Base-by-base conservation (phyloP, 2,329 filamentous ascomycete species). In the Colletotrichum scovillei region DNA sequence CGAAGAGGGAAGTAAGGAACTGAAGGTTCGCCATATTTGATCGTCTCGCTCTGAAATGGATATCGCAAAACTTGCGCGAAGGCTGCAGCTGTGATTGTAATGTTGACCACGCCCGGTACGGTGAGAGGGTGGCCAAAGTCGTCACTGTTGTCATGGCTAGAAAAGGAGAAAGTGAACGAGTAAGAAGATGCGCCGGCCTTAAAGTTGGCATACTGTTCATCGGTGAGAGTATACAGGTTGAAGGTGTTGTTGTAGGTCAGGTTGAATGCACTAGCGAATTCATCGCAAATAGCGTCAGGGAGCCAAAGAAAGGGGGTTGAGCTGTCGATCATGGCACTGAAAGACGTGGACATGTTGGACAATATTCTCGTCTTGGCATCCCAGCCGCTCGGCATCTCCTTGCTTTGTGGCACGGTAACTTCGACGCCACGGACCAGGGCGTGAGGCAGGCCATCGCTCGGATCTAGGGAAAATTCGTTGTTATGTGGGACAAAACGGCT, bases 1-100 rank as follows among this genome's bases (percentile, higher is more conserved):
- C 89, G 87, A 64, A 95, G 84, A 4, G 92, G 92, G 72, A 94
- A 94, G 78, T 94, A 94, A 12, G 86, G 88, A 11, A 88, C 79
- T 46, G 83, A 83, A 9, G 84, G 81, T 7, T 86, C 82, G 42
- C 82, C 84, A 69, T 85, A 88, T 59, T 80, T 76, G 74, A 88
- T 86, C 24, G 79, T 77, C 49, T 81, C 80, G 63, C 84, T 81
- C 77, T 79, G 84, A 74, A 86, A 90, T 2, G 86, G 88, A 74
- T 87, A 89, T 53, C 84, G 81, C n/a, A 89, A 78, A 19, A 84
- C 80, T 64, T 88, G 84, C 22, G 88, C 84, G 67, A 90, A 88
- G 0, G 88, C 86, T 64, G 84, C 82, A 7, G 86, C 81, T 62
- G 88, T 86, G 32, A 90, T 75, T 0, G 89, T 90, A 56, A 89